Base-by-base conservation (phyloP, 306 rosid species). In the Rubus idaeus region DNA sequence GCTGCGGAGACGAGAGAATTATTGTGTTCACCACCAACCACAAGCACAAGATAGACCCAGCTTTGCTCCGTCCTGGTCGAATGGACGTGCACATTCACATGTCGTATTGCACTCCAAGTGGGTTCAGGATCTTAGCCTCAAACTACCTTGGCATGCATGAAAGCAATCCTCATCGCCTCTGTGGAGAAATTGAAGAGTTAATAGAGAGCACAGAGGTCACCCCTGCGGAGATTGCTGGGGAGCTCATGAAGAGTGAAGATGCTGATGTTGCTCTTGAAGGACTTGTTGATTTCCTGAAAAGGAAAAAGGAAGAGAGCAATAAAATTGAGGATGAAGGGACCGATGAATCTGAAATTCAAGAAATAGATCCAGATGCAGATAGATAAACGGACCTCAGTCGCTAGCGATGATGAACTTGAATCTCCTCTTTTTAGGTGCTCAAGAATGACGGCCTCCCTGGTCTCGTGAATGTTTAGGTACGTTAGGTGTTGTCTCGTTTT, bases 21-120 rank as follows among this genome's bases (percentile, higher is more conserved):
- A 69, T 89, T 5, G 56, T 89, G 8, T 85, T 89, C 45, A 87
- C 89, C 0, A 85, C 93, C 1, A 87, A 85, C 13, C 88, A 87
- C 45, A 80, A 35, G 45, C 85, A 89, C 1, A 81, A 57, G 58
- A 71, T 89, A 5, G 93, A 89, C 7, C 76, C 89, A 0, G 87
- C 87, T 0, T 68, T 87, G 80, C 5, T 88, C 64, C 80, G 88
- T 0, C 85, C 90, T 0, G 88, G 93, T 51, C 85, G 96, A 3
- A 90, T 90, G 91, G 91, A 90, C 68, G 75, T 78, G 86, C 96
- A 88, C 79, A 87, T 90, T 51, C 56, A 87, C 87, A 74, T 88
- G 86, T 87, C 93, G 8, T 86, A 62, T 52, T 86, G 86, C 74
- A 76, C 78, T 41, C 50, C 53, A 2, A 61, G 81, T 42, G 96